Evolutionary conservation across 2,329 filamentous ascomycete genomes (phyloP), one percentile per base, ranked within the genome.

Genomic region (Fusarium sarcochroum): DNA sequence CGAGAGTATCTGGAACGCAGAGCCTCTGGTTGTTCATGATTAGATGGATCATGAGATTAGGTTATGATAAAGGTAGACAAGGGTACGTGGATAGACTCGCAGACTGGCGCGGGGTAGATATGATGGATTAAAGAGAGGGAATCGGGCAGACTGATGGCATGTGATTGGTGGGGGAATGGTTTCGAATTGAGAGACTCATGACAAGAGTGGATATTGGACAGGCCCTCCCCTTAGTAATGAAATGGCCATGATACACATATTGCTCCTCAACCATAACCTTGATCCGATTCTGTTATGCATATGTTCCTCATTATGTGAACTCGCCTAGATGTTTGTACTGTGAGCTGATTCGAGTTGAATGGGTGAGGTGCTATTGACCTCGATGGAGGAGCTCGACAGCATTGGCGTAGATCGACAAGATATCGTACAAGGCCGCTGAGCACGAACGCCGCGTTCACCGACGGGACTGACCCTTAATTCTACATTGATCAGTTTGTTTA

Each of bases 1-100:
- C 1, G 95, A 99, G 79, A 90, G 87, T 68, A 98, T 99, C 79
- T 99, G 96, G 96, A 98, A 98, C 76, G 85, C 97, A 38, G 95
- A 98, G 84, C 94, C 95, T 27, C 79, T 96, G 55, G 80, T 81
- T 34, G 82, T 82, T 30, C 80, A 83, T 42, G 76, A 80, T 27
- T 79, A 75, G 62, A 68, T 41, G 75, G 60, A 68, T 41, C 21
- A 51, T 37, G 48, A 52, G 20, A 42, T 15, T 21, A 58, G 35
- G 38, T 41, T 25, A 47, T 30, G 54, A 60, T 56, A 57, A 23
- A 55, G 58, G 18, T 66, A 58, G 53, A 64, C 17, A 45, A 47
- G 17, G 52, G 7, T 47, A 48, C n/a, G 57, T 34, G 53, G 37
- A 65, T 68, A 71, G 58, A 69, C 46, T 53, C 53, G 58, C 54